phyloP scores from a whole-genome alignment of 768 basidiomycete genomes.

The Boletales sp. region DNA sequence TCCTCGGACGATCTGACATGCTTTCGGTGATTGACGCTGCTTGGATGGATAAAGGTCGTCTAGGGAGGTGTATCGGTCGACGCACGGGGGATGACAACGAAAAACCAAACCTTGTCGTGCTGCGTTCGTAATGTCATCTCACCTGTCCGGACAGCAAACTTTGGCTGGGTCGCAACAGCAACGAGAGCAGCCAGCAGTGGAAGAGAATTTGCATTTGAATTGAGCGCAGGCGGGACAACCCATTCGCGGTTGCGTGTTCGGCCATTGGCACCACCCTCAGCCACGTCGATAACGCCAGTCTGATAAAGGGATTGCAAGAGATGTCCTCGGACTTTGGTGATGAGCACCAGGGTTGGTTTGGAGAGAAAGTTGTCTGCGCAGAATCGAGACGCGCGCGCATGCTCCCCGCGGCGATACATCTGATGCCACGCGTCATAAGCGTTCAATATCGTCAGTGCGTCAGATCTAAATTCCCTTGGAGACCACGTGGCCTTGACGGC shows the following conservation, averaged over 20 bases:
- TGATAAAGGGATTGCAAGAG: slow-evolving; percentile 73
- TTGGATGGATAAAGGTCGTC: slow-evolving; percentile 78
- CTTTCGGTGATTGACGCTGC: slow-evolving; percentile 80
- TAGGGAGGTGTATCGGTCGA: slow-evolving; percentile 29
- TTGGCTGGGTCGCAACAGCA: slow-evolving; percentile 82
- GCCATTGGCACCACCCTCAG: slow-evolving; percentile 55
- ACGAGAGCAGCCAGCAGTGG: slow-evolving; percentile 83
- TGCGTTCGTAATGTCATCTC: slow-evolving; percentile 69
- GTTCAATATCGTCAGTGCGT: slow-evolving; percentile 71
- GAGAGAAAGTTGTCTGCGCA: slow-evolving; percentile 84
- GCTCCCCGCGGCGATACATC: slow-evolving; percentile 64
- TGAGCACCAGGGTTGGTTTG: slow-evolving; percentile 77
- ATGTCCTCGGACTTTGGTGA: slow-evolving; percentile 77
- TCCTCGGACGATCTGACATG: slow-evolving; percentile 28
- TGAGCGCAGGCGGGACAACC: slow-evolving; percentile 62
- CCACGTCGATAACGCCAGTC: slow-evolving; percentile 79
- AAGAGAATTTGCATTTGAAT: slow-evolving; percentile 66
- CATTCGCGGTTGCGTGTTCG: slow-evolving; percentile 32
- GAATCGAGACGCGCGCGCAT: slow-evolving; percentile 66
- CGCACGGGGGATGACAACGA: neutral
- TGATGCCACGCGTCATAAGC: slow-evolving; percentile 84
- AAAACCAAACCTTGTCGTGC: slow-evolving; percentile 69
- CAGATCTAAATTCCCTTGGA: slow-evolving; percentile 76
- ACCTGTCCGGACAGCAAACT: slow-evolving; percentile 78
- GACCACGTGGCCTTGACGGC: slow-evolving; percentile 77